Percentiles rank a stretch among this genome's conserved stretches.
Evolutionary conservation across 441 rosid genomes (phyloP).

Genomic region (Populus hybrid): DNA sequence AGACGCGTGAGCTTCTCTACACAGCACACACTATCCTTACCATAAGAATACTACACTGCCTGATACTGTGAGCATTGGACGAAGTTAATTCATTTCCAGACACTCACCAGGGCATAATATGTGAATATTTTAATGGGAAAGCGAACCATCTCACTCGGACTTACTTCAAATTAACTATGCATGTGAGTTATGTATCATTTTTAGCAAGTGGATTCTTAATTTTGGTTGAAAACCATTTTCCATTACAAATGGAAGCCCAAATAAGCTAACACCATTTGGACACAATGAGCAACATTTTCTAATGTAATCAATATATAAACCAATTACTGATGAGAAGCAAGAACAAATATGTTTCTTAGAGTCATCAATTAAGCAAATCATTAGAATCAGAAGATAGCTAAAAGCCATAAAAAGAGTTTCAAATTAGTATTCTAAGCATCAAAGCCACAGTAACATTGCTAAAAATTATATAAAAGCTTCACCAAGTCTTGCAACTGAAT

Average conservation of each 20-base stretch:
- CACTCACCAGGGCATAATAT: not conserved
- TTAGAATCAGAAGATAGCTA: not conserved
- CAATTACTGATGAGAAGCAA: too few relatives aligned
- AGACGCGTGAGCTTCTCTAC: slow-evolving; percentile 18
- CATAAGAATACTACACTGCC: not conserved
- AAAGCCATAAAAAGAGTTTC: not conserved
- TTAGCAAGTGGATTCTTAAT: not conserved
- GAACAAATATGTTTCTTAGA: not conserved
- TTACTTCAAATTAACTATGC: not conserved
- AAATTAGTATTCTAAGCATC: slow-evolving; percentile 1
- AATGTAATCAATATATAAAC: too few relatives aligned
- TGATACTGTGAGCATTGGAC: not conserved
- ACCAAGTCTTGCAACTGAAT: not conserved
- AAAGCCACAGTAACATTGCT: not conserved
- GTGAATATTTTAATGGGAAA: not conserved
- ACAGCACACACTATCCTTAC: not conserved
- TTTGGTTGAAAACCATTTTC: not conserved
- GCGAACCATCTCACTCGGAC: not conserved
- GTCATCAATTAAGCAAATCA: not conserved
- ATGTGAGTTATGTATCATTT: not conserved
- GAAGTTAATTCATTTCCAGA: not conserved
- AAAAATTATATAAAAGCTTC: not conserved
- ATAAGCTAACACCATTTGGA: too few relatives aligned
- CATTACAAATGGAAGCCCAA: too few relatives aligned
- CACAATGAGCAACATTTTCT: too few relatives aligned